Evolutionary conservation across 331 rosid species (phyloP).

Genomic region (Quercus lobata): DNA sequence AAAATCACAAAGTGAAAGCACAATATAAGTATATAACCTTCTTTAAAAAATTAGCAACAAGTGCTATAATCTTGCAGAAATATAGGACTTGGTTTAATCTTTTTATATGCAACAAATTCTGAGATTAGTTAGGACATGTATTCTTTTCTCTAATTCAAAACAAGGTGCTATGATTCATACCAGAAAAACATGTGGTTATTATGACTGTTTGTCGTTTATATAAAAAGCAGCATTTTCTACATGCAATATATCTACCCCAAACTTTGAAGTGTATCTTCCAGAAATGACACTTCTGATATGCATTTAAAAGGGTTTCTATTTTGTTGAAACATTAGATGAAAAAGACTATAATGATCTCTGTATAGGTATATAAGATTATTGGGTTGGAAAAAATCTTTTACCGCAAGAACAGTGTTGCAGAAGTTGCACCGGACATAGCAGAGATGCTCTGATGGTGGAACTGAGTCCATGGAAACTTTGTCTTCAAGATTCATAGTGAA

Average conservation of each 20-base stretch:
- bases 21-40: not conserved
- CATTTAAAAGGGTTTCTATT: too few species aligned
- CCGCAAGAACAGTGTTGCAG: slow-evolving; percentile 97
- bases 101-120: too few species aligned
- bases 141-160: too few species aligned
- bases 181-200: too few species aligned
- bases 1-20: not conserved
- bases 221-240: not conserved
- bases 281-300: not conserved
- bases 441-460: slow-evolving; percentile 77
- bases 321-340: not conserved
- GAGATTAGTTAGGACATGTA: too few species aligned
- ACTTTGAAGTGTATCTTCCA: not conserved
- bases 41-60: too few species aligned
- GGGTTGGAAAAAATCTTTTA: slow-evolving; percentile 7
- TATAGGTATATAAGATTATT: not conserved
- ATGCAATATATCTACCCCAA: not conserved
- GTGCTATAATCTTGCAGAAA: not conserved
- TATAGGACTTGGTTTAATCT: not conserved
- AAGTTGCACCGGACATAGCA: slow-evolving; percentile 98
- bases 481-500: slow-evolving; percentile 58
- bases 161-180: not conserved
- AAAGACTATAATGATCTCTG: not conserved
- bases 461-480: slow-evolving; percentile 64
- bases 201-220: not conserved